A percentile compares a stretch with the other conserved stretches of the same genome.
phyloP scores from a whole-genome alignment of 352 stramenopile genomes.

The Halophytophthora batemanensis region DNA sequence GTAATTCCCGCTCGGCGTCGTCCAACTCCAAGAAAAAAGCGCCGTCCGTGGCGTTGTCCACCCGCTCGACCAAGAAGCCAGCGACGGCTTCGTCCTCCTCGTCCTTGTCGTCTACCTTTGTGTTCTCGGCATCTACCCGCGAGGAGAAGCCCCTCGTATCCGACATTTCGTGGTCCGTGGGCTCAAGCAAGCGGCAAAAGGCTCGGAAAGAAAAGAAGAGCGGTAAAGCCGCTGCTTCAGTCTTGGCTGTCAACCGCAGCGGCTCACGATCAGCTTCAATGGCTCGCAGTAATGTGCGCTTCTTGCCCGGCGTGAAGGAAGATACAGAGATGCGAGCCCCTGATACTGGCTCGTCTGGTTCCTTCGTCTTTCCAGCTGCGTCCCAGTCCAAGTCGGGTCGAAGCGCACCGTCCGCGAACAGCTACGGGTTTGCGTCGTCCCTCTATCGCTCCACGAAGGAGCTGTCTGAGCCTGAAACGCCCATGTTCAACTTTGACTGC shows the following conservation, averaged over 20 bases:
- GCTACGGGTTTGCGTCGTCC: conserved; percentile 6
- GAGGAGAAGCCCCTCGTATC: conserved; percentile 22
- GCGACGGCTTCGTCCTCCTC: conserved; percentile 5
- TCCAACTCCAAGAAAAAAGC: conserved; percentile 26
- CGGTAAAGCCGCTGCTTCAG: conserved; percentile 18
- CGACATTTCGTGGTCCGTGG: conserved; percentile 30
- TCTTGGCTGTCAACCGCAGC: conserved; percentile 7
- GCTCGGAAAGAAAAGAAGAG: conserved; percentile 39
- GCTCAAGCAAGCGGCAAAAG: conserved; percentile 31
- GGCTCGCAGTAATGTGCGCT: conserved; percentile 5
- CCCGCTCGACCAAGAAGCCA: conserved; percentile 15
- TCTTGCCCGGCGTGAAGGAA: conserved; percentile 23
- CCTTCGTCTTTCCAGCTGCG: conserved; percentile 18
- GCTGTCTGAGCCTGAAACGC: conserved; percentile 2
- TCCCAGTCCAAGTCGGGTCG: conserved; percentile 12
- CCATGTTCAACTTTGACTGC: conserved; percentile 16
- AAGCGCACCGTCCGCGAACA: conserved; percentile 2
- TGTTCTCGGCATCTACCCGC: conserved; percentile 9
- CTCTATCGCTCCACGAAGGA: conserved; percentile 9
- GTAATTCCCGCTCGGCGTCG: conserved; percentile 9
- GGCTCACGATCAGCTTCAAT: conserved; percentile 8
- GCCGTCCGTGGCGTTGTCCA: conserved; percentile 5
- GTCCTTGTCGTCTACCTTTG: conserved; percentile 17
- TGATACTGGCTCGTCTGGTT: conserved; percentile 4
- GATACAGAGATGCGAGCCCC: conserved; percentile 23